Conservation (phyloP, 768 basidiomycete genomes). For the Dentipellis sp. region DNA sequence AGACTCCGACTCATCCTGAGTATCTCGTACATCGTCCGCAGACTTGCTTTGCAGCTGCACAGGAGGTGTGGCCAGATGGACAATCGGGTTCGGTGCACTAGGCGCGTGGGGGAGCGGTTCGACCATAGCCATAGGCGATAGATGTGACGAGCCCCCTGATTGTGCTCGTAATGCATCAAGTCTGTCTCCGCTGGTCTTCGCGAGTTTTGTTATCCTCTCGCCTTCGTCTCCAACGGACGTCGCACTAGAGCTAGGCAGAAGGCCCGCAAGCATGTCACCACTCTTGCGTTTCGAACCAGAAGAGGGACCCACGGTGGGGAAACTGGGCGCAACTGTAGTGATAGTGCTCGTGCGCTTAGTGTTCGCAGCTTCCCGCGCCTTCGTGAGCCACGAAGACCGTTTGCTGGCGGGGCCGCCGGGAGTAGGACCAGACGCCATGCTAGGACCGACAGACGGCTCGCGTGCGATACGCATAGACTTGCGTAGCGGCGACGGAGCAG, state of each 20-base stretch:
- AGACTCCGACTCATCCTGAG: constrained; percentile 8
- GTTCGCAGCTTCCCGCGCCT: constrained; percentile 50
- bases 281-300: constrained; percentile 54
- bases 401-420: constrained; percentile 40
- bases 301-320: constrained; percentile 3
- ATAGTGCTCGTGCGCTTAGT: constrained; percentile 20
- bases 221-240: constrained; percentile 15
- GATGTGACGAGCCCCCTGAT: not conserved
- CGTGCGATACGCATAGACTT: constrained; percentile 51
- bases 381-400: constrained; percentile 75
- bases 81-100: not conserved
- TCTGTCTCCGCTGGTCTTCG: constrained; percentile 32
- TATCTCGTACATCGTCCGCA: constrained; percentile 1
- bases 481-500: constrained; percentile 58
- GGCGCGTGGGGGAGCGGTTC: not conserved
- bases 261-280: constrained; percentile 22
- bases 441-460: constrained; percentile 27
- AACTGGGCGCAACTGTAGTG: not conserved
- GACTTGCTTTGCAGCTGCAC: constrained; percentile 1
- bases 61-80: too few species aligned
- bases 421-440: constrained; percentile 20
- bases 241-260: not conserved
- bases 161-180: not conserved
- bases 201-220: constrained; percentile 35
- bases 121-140: not conserved